Percentiles rank a stretch among this genome's conserved stretches.
phyloP scores from a whole-genome alignment of 2,329 filamentous ascomycete species.

The Trichoderma atrobrunneum region DNA sequence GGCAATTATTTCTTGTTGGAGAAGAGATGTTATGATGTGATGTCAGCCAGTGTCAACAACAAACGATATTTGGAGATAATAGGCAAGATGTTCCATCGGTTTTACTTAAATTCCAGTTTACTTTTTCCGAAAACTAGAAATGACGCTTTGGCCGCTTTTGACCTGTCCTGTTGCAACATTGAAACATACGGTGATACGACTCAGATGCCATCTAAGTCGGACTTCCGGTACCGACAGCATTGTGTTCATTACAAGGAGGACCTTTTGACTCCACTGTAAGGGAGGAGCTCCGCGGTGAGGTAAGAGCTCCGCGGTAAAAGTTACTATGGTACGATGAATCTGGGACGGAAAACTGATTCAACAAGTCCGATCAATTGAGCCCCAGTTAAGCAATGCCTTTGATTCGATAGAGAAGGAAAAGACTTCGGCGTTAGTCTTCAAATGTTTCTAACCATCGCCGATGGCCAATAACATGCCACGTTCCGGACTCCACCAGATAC shows the following conservation, averaged over 20 bases:
- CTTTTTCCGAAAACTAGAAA: not conserved
- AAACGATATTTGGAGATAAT: not conserved
- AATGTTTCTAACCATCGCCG: not conserved
- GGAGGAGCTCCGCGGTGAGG: not conserved
- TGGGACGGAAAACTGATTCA: not conserved
- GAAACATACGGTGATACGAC: not conserved
- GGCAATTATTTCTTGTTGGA: not conserved
- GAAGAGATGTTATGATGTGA: not conserved
- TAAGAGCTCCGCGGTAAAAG: not conserved
- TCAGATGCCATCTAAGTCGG: not conserved
- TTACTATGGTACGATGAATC: too few relatives aligned
- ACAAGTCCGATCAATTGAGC: not conserved
- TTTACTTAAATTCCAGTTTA: not conserved
- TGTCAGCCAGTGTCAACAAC: not conserved
- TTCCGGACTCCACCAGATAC: not conserved
- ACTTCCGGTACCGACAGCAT: not conserved
- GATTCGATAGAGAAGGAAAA: not conserved
- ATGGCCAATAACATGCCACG: not conserved
- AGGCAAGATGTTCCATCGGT: not conserved
- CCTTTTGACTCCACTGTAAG: not conserved
- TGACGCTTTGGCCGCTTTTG: not conserved
- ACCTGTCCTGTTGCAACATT: not conserved
- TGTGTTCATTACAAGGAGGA: not conserved
- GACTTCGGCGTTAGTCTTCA: not conserved
- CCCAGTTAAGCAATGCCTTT: too few relatives aligned